Evolutionary conservation across 2,329 filamentous ascomycete species (phyloP), one percentile per base, ranked within the genome.

Genomic region (Xylaria sp.): DNA sequence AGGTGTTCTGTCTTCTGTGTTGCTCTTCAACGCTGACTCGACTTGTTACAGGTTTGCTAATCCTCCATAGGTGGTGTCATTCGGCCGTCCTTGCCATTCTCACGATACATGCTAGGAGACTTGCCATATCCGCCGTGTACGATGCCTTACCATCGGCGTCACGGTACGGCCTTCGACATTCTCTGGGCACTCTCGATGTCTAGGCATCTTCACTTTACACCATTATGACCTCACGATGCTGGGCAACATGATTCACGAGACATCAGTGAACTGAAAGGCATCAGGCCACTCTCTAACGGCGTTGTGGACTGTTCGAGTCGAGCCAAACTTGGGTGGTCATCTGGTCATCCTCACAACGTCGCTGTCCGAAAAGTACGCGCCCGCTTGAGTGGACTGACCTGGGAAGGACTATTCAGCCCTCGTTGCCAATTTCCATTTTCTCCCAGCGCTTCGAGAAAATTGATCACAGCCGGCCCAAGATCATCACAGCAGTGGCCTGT

Each of bases 401-500:
- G 4, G 4, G 23, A 30, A 5, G 23, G 5, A 30, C 23, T 5
- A 5, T 30, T 30, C 23, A 30, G 23, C 23, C 23, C 23, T 5
- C 23, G 5, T 30, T 30, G 4, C 23, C 23, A 30, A 30, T 30
- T 30, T 30, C 23, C 23, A 30, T 4, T 30, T 30, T 30, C 23
- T 30, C 5, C 23, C 23, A 4, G 23, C 23, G 23, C 23, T 39
- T 56, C 30, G 9, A 13, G 55, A 52, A 46, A 44, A 55, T 5
- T 47, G 48, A 35, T 54, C 44, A 49, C 50, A 62, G 44, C 35
- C 18, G 44, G 37, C 18, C 49, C n/a, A 59, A 39, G 59, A 62
- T 61, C 54, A 54, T 57, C 57, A 48, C 55, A 44, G 54, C 49
- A 59, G 57, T 56, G 62, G 59, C 62, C 62, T 58, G 62, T 44